Percentiles rank a stretch among this genome's conserved stretches.
Conservation (phyloP, 177 flowering plant species). For the Telopea speciosissima region DNA sequence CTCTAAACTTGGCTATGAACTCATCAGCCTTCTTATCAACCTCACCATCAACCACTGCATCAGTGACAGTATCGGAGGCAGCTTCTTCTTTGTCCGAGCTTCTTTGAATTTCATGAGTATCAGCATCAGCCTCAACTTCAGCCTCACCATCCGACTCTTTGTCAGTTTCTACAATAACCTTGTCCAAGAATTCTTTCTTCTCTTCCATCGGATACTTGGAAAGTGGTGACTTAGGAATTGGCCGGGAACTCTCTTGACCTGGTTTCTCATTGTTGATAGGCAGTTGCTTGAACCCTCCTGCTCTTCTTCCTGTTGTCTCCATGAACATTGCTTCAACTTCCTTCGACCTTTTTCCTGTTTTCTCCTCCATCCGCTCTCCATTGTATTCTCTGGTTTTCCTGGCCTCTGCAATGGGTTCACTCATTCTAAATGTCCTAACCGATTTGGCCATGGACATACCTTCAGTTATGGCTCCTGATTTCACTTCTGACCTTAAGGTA, state of each 20-base stretch:
- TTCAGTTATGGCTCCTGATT: constrained; percentile 15
- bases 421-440: constrained; percentile 19
- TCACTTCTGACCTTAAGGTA: constrained; percentile 14
- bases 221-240: constrained; percentile 10
- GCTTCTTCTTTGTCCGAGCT: constrained; percentile 3
- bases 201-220: constrained; percentile 17
- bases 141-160: constrained; percentile 29
- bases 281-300: constrained; percentile 6
- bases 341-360: constrained; percentile 7
- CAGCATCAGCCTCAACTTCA: background rate
- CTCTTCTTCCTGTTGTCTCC: constrained; percentile 14
- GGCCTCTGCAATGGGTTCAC: constrained; percentile 11
- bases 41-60: constrained; percentile 36
- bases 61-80: constrained; percentile 13
- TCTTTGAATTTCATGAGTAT: constrained; percentile 9
- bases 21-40: constrained; percentile 85
- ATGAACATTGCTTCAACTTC: constrained; percentile 12
- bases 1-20: constrained; percentile 78
- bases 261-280: background rate
- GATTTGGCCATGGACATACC: constrained; percentile 24
- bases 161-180: constrained; percentile 29
- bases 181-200: constrained; percentile 22
- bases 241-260: background rate
- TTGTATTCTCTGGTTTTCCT: constrained; percentile 9
- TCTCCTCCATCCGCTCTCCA: constrained; percentile 15